Base-by-base conservation (phyloP, 2,329 filamentous ascomycete genomes). In the Alternaria dauci region DNA sequence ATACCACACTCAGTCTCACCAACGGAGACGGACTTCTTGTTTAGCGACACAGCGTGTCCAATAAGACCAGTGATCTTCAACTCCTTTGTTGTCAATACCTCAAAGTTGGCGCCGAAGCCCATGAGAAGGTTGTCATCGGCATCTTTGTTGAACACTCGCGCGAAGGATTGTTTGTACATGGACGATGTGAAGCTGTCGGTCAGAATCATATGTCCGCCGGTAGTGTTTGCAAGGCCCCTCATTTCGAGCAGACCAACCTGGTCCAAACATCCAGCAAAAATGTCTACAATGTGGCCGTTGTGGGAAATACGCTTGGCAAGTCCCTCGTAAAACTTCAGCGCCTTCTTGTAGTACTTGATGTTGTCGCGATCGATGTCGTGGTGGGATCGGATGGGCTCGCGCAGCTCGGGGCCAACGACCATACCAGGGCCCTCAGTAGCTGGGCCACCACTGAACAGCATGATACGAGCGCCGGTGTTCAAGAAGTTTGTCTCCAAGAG, bases 261-360 rank as follows among this genome's bases (percentile, higher is more conserved):
- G 78, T 99, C 95, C 54, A 99, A 86, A 79, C 95, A 99, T 41
- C 95, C 95, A 55, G 94, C 95, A 78, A 98, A 99, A 55, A 99
- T 95, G 78, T 99, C 95, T 70, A 99, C 92, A 67, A 97, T 92
- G 76, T 99, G 95, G 23, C 95, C 94, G 72, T 99, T 99, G 79
- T 98, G 94, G 14, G 95, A 92, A 20, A 93, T 93, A 61, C 95
- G 88, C 82, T 98, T 98, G 5, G 95, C 94, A 43, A 99, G 86
- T 66, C 88, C 91, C 65, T 99, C 95, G 78, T 98, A 99, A 80
- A 97, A 98, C 89, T 98, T 99, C 52, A 97, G 81, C 23, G 95
- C 95, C 82, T 99, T 99, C 86, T 99, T 99, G 83, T 96, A 98
- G 82, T 98, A 97, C 81, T 99, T 99, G 82, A 97, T 96, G 78